Percentiles rank a stretch among this genome's conserved stretches.
Conservation (phyloP, 805 yeast species). For the Candida nanaspora region DNA sequence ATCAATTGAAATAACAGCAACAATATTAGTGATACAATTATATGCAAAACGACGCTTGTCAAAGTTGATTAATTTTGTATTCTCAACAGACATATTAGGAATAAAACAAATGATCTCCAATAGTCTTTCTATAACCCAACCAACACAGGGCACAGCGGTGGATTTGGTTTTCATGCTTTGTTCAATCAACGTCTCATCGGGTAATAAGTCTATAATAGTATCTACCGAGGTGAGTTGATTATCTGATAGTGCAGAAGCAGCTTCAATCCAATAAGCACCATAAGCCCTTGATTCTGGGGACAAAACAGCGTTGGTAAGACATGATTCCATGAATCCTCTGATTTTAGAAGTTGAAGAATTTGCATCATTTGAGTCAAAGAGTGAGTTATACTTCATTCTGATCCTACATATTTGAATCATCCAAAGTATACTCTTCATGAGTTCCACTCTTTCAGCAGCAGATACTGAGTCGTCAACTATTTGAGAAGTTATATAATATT, state of each 20-base stretch:
- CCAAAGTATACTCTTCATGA: slow-evolving; percentile 63
- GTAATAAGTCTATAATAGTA: slow-evolving; percentile 2
- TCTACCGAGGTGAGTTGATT: background rate
- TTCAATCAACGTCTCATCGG: background rate
- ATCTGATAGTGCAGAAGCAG: slow-evolving; percentile 21
- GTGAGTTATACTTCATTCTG: slow-evolving; percentile 53
- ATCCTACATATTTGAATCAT: slow-evolving; percentile 58
- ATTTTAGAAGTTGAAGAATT: slow-evolving; percentile 38
- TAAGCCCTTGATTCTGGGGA: slow-evolving; percentile 76
- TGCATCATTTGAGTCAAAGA: slow-evolving; percentile 28
- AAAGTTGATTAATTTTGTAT: slow-evolving; percentile 66
- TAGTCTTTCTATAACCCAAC: slow-evolving; percentile 82
- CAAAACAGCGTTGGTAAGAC: slow-evolving; percentile 63
- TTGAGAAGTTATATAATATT: slow-evolving; percentile 55
- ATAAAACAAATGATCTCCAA: slow-evolving; percentile 69
- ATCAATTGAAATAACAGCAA: slow-evolving; percentile 31
- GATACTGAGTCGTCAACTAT: slow-evolving; percentile 56
- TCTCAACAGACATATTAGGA: slow-evolving; percentile 68
- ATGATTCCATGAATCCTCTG: slow-evolving; percentile 83
- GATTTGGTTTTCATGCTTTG: background rate
- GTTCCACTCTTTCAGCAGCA: slow-evolving; percentile 50
- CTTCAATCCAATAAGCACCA: slow-evolving; percentile 61
- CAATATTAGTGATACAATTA: slow-evolving; percentile 50
- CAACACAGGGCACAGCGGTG: slow-evolving; percentile 69
- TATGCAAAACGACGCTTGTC: slow-evolving; percentile 72